Percentiles rank a stretch among this genome's conserved stretches.
Evolutionary conservation across 164 flowering plant species (phyloP).

Genomic region (Nelumbo lutea): DNA sequence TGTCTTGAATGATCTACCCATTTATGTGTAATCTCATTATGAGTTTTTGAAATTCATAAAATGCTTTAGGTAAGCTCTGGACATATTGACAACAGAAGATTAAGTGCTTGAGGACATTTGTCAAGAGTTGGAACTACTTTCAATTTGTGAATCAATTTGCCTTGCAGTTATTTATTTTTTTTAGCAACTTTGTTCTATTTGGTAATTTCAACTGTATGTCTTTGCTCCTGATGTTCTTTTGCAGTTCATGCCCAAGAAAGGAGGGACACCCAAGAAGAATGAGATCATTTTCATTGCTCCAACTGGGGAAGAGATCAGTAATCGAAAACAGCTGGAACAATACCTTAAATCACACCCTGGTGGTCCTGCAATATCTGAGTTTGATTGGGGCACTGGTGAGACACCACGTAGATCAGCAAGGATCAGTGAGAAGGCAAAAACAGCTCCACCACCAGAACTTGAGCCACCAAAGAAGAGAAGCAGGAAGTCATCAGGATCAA

Average conservation of each 20-base stretch:
- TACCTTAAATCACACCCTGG: slow-evolving; percentile 78
- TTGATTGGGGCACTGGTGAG: slow-evolving; percentile 90
- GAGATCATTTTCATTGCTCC: slow-evolving; percentile 75
- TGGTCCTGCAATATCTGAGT: slow-evolving; percentile 51
- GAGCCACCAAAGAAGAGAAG: slow-evolving; percentile 47
- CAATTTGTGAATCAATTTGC: neutral
- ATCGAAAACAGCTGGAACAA: slow-evolving; percentile 65
- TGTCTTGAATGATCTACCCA: too few relatives aligned
- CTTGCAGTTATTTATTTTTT: too few relatives aligned
- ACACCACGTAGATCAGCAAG: slow-evolving; percentile 82
- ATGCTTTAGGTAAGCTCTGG: too few relatives aligned
- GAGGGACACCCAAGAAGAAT: slow-evolving; percentile 62
- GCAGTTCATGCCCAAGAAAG: slow-evolving; percentile 62
- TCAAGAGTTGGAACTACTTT: neutral
- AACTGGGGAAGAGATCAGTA: slow-evolving; percentile 72
- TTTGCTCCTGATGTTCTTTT: slow-evolving; percentile 4
- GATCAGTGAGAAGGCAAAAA: slow-evolving; percentile 67
- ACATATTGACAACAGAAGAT: too few relatives aligned
- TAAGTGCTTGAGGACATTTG: too few relatives aligned
- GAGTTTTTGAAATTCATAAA: too few relatives aligned
- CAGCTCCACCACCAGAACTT: slow-evolving; percentile 39
- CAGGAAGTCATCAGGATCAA: slow-evolving; percentile 33
- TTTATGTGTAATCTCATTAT: too few relatives aligned
- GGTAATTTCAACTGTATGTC: neutral
- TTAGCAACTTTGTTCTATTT: neutral